Evolutionary conservation across 345 rosid species (phyloP).

Genomic region (Eucalyptus globulus): DNA sequence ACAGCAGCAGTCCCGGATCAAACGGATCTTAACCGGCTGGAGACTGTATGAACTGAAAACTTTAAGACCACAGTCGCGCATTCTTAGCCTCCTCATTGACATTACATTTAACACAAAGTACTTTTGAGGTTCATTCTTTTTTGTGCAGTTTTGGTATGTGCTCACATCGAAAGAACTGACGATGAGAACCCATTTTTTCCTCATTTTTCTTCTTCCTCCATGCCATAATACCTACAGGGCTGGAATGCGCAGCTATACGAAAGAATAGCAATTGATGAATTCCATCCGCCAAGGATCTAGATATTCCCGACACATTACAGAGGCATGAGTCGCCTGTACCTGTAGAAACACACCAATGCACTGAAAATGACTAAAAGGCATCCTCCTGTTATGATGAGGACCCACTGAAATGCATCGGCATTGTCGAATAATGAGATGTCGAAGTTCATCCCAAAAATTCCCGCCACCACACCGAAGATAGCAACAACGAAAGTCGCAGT

Average conservation of each 20-base stretch:
- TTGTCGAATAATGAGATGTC: conserved; percentile 52
- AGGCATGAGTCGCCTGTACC: conserved; percentile 86
- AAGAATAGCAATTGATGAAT: not conserved
- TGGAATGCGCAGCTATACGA: not conserved
- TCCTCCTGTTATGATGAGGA: conserved; percentile 56
- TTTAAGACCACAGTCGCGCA: not conserved
- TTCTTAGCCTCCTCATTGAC: not conserved
- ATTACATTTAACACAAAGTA: not conserved
- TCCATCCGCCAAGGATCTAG: not conserved
- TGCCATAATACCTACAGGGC: not conserved
- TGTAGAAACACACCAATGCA: conserved; percentile 88
- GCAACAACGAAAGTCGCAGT: conserved; percentile 93
- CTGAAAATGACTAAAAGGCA: conserved; percentile 42
- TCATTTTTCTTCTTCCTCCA: not conserved
- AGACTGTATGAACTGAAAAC: not conserved
- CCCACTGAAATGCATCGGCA: conserved; percentile 83
- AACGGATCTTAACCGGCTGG: not conserved
- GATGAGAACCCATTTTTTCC: not conserved
- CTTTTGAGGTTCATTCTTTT: not conserved
- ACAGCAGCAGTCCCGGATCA: not conserved
- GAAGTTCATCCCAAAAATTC: conserved; percentile 93
- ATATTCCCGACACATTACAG: conserved; percentile 7
- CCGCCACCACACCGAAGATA: conserved; percentile 92
- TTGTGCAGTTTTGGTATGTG: not conserved
- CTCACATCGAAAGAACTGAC: not conserved